Base-by-base conservation (phyloP, 257 asterid genomes). In the Solanum acaule region DNA sequence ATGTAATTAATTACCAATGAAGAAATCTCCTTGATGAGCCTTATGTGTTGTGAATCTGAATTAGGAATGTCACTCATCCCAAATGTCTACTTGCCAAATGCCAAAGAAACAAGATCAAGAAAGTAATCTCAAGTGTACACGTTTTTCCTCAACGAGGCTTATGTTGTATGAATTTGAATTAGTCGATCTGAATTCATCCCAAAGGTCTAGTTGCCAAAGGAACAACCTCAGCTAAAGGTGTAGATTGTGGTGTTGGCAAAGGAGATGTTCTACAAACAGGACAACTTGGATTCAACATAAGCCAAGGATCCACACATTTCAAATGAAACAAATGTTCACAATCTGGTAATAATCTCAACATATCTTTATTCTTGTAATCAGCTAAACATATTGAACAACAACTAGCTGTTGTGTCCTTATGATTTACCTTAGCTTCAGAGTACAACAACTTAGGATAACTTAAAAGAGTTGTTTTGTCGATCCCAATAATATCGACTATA, bases 181-280 rank as follows among this genome's bases (percentile, higher is more conserved):
- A 73, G 10, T 20, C 29, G 5, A 14, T 0, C 8, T 18, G 25
- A 56, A 73, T 23, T 79, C 68, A 81, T 81, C 85, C 27, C 67
- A 46, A 16, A 46, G 98, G 95, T 88, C 99, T 91, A 31, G 90
- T 89, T 2, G 98, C 94, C 2, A 94, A 88, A 8, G 99, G 98
- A 52, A 90, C 95, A 88, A 93, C 98, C 94, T 96, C 98, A 15
- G 96, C 98, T 89, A 95, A 44, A 68, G 99, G 99, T 49, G 99
- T 96, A 0, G 98, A 75, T 23, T 93, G 52, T 44, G 99, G 99
- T 70, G 98, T 89, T 44, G 98, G 98, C 89, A 93, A 11, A 6
- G 99, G 98, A 35, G 99, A 95, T 0, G 97, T 96, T 73, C 99
- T 93, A 91, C 99, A 96, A 5, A 96, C 93, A 0, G 99, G 99